A percentile compares a stretch with the other conserved stretches of the same genome.
phyloP scores from a whole-genome alignment of 2,329 filamentous ascomycete genomes.

The Sporothrix euskadiensis region DNA sequence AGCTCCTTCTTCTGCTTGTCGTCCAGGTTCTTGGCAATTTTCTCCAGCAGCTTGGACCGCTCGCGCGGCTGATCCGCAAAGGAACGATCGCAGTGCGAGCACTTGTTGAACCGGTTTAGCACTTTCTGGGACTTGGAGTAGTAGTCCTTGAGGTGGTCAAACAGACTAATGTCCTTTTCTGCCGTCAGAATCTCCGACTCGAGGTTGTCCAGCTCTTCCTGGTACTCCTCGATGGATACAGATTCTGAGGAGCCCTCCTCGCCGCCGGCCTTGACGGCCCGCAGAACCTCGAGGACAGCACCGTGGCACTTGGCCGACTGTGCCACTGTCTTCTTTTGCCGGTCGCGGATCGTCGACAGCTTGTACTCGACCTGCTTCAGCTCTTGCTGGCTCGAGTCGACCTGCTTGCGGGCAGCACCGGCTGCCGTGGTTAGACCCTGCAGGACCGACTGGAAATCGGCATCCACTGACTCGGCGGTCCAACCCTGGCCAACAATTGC shows the following conservation, averaged over 20 bases:
- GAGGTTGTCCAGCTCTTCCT: slow-evolving; percentile 50
- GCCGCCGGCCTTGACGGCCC: slow-evolving; percentile 42
- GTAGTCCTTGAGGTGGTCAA: slow-evolving; percentile 68
- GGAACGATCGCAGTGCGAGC: slow-evolving; percentile 71
- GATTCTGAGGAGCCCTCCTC: slow-evolving; percentile 34
- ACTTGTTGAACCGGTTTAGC: slow-evolving; percentile 68
- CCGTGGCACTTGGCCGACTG: slow-evolving; percentile 64
- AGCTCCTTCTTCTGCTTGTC: slow-evolving; percentile 61
- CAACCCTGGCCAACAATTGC: slow-evolving; percentile 65
- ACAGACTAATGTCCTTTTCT: slow-evolving; percentile 68
- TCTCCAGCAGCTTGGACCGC: slow-evolving; percentile 64
- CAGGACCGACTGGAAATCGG: slow-evolving; percentile 65
- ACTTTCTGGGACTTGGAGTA: slow-evolving; percentile 67
- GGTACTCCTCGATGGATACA: slow-evolving; percentile 56
- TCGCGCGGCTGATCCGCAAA: slow-evolving; percentile 63
- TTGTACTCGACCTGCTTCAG: slow-evolving; percentile 75
- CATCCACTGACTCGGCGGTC: slow-evolving; percentile 69
- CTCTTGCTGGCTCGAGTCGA: slow-evolving; percentile 70
- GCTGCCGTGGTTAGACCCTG: slow-evolving; percentile 59
- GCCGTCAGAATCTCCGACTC: slow-evolving; percentile 61
- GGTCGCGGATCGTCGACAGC: slow-evolving; percentile 65
- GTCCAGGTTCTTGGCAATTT: slow-evolving; percentile 64
- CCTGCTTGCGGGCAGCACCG: slow-evolving; percentile 65
- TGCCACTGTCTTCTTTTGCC: slow-evolving; percentile 61
- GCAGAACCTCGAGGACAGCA: slow-evolving; percentile 54